Conservation (phyloP, 768 basidiomycete genomes). For the Lactarius akahatsu region DNA sequence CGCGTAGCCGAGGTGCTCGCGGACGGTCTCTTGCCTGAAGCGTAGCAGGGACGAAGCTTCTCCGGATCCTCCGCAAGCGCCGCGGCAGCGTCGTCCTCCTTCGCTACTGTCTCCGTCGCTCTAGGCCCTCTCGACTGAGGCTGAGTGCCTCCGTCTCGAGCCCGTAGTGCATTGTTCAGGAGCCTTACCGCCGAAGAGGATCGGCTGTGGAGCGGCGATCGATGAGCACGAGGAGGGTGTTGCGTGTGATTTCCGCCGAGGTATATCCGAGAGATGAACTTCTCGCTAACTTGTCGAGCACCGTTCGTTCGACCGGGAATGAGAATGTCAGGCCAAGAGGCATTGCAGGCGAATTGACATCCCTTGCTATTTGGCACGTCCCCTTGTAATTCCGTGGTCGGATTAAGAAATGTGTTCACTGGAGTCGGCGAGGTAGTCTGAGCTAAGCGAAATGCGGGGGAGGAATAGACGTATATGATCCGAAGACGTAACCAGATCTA, state of each 20-base stretch:
- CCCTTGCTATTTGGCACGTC: slow-evolving; percentile 11
- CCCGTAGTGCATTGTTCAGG: slow-evolving; percentile 90
- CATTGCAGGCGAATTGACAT: slow-evolving; percentile 38
- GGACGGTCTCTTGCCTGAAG: slow-evolving; percentile 53
- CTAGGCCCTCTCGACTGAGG: slow-evolving; percentile 76
- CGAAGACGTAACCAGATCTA: not conserved
- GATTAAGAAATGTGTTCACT: slow-evolving; percentile 58
- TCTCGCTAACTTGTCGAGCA: slow-evolving; percentile 91
- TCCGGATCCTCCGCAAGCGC: slow-evolving; percentile 13
- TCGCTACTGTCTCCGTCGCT: slow-evolving; percentile 38
- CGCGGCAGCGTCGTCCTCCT: not conserved
- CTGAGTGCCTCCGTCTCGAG: slow-evolving; percentile 91
- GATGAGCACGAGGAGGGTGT: slow-evolving; percentile 77
- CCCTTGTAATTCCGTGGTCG: slow-evolving; percentile 31
- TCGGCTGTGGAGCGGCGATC: slow-evolving; percentile 66
- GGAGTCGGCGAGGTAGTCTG: slow-evolving; percentile 96
- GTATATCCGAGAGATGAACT: slow-evolving; percentile 99
- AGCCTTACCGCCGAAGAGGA: slow-evolving; percentile 81
- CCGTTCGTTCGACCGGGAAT: slow-evolving; percentile 96
- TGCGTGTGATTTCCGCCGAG: slow-evolving; percentile 92
- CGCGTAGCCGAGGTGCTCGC: slow-evolving; percentile 58
- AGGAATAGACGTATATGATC: not conserved
- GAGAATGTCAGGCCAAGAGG: slow-evolving; percentile 93
- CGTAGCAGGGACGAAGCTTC: slow-evolving; percentile 28
- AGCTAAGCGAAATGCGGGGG: not conserved